phyloP scores from a whole-genome alignment of 225 moss, liverwort and hornwort species.

The Physcomitrium patens region DNA sequence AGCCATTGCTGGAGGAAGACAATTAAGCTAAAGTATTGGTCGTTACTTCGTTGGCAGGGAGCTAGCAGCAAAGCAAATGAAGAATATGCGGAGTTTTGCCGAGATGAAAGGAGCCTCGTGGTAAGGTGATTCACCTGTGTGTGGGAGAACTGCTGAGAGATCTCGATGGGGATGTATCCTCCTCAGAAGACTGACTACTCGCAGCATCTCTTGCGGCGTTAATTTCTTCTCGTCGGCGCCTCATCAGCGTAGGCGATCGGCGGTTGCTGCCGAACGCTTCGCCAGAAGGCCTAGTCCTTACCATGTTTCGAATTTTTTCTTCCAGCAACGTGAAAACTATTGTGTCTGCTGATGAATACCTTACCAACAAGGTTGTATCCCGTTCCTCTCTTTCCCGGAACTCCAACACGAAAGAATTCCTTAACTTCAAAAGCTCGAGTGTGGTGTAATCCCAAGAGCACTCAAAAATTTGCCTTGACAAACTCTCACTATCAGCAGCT shows the following conservation, averaged over 20 bases:
- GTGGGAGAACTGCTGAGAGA: constrained; percentile 34
- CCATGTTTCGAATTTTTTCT: constrained; percentile 23
- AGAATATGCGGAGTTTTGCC: too few relatives aligned
- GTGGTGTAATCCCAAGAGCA: not conserved
- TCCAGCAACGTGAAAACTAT: not conserved
- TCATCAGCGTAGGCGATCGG: constrained; percentile 51
- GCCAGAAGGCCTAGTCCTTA: constrained; percentile 53
- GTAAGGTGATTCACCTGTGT: constrained; percentile 17
- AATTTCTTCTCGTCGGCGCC: constrained; percentile 41
- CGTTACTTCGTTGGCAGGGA: too few relatives aligned
- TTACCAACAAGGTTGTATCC: not conserved
- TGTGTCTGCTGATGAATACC: too few relatives aligned
- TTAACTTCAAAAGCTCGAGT: not conserved
- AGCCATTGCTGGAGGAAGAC: too few relatives aligned
- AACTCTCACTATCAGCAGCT: not conserved
- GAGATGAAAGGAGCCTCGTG: not conserved
- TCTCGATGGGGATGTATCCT: constrained; percentile 20
- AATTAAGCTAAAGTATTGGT: too few relatives aligned
- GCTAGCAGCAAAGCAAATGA: too few relatives aligned
- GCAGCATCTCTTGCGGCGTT: not conserved
- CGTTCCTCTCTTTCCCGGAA: not conserved
- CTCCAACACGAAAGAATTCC: not conserved
- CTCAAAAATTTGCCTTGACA: too few relatives aligned
- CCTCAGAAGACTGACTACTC: not conserved
- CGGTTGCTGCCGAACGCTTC: constrained; percentile 56